Evolutionary conservation across 805 yeast genomes (phyloP).

Genomic region (Ogataea chonburiensis): DNA sequence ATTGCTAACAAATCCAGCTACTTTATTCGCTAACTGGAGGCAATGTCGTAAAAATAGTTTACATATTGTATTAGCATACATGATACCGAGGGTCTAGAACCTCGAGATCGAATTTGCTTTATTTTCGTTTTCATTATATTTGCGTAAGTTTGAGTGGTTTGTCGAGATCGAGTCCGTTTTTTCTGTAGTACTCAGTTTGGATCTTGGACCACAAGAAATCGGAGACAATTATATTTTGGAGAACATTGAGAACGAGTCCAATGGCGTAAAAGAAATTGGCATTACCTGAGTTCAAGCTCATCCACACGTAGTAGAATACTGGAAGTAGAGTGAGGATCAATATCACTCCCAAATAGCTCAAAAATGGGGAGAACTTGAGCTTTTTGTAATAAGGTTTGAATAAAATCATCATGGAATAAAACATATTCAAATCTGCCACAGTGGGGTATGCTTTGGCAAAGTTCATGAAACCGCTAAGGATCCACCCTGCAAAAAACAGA

Average conservation of each 20-base stretch:
- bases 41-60: no score
- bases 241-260: slow-evolving; percentile 73
- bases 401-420: slow-evolving; percentile 32
- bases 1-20: no score
- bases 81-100: slow-evolving; percentile 1
- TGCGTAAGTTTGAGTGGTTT: slow-evolving; percentile 50
- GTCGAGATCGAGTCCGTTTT: slow-evolving; percentile 41
- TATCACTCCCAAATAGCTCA: slow-evolving; percentile 27
- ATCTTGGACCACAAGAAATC: slow-evolving; percentile 84
- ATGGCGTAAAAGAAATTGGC: slow-evolving; percentile 96
- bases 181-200: slow-evolving; percentile 55
- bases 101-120: neutral
- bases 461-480: slow-evolving; percentile 43
- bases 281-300: slow-evolving; percentile 89
- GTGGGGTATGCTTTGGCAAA: slow-evolving; percentile 86
- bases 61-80: no score
- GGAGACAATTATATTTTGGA: slow-evolving; percentile 62
- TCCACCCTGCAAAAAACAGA: slow-evolving; percentile 38
- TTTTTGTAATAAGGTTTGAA: slow-evolving; percentile 29
- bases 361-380: slow-evolving; percentile 31
- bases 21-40: no score
- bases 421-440: slow-evolving; percentile 64
- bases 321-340: slow-evolving; percentile 65
- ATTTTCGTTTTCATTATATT: slow-evolving; percentile 27
- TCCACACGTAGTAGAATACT: slow-evolving; percentile 91